Conservation (phyloP, 2,329 filamentous ascomycete genomes). For the Colletotrichum zoysiae region DNA sequence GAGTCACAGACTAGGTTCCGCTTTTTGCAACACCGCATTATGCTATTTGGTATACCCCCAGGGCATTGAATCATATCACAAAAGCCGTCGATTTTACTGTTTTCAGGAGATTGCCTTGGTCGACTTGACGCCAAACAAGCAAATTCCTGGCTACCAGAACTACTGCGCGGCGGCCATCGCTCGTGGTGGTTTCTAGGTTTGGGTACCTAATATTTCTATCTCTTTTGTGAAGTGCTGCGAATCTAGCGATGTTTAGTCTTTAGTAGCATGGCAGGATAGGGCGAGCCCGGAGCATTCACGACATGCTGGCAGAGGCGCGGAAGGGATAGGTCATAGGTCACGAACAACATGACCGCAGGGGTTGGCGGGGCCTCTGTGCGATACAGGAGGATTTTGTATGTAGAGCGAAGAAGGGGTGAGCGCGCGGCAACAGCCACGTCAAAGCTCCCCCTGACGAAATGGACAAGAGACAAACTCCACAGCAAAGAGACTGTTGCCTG, state of each 20-base stretch:
- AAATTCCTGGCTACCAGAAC: conserved; percentile 9
- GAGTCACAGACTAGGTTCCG: conserved; percentile 14
- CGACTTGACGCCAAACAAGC: conserved; percentile 25
- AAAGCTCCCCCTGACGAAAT: not conserved
- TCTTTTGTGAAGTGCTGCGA: conserved; percentile 34
- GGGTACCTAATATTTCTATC: conserved; percentile 40
- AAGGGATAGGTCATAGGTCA: conserved; percentile 24
- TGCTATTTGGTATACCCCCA: conserved; percentile 42
- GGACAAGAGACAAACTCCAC: conserved; percentile 17
- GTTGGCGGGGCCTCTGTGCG: conserved; percentile 35
- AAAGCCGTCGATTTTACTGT: conserved; percentile 42
- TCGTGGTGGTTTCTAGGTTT: conserved; percentile 21
- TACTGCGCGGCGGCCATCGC: not conserved
- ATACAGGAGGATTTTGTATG: conserved; percentile 30
- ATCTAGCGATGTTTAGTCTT: conserved; percentile 42
- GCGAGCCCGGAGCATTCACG: conserved; percentile 32
- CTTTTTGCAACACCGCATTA: conserved; percentile 39
- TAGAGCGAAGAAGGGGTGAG: conserved; percentile 11
- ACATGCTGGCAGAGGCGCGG: conserved; percentile 12
- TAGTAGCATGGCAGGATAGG: conserved; percentile 37
- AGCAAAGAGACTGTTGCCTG: conserved; percentile 14
- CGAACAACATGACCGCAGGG: conserved; percentile 32
- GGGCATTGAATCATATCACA: conserved; percentile 40
- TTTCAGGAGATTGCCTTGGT: conserved; percentile 37
- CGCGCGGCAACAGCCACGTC: conserved; percentile 6